Evolutionary conservation across 2,329 filamentous ascomycete species (phyloP), one percentile per base, ranked within the genome.

Genomic region (Triangularia setosa): DNA sequence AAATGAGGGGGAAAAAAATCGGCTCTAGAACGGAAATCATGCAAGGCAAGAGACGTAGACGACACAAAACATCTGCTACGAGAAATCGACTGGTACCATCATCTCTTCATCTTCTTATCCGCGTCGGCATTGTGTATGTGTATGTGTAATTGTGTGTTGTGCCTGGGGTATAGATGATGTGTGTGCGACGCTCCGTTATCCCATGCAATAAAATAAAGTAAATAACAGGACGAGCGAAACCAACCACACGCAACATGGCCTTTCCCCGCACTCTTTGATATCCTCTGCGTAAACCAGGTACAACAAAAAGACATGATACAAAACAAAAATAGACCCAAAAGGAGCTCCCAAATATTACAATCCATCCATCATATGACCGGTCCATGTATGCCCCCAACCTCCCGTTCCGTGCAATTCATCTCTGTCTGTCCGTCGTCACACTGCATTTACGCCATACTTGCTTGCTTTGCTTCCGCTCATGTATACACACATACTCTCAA

Each of bases 391-490:
- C 40, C 40, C 40, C 52, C 52, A 55, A 55, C 21, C 25, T 55
- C 52, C 52, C 52, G 7, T 55, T 55, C 23, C 23, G 40, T 48
- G 40, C 40, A 48, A 21, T 48, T 48, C 40, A 48, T 48, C 40
- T 48, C 11, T 7, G 4, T 48, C 40, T 48, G 18, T 48, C 40
- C 40, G 18, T 48, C 40, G 40, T 48, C 40, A 21, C 40, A 48
- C 40, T 23, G 52, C 52, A 55, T 28, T 25, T 27, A 16, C 52
- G 28, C 44, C 58, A 65, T 64, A 61, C 65, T 62, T 28, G 48
- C 24, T 25, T 53, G 52, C 52, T 55, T 28, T 27, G 24, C 52
- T 27, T 25, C 7, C n/a, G 21, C 40, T 48, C 40, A 48, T 48
- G 40, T 48, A 48, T 21, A 48, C 40, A 48, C 40, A 48, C 8